Evolutionary conservation across 139 green algal genomes (phyloP).

Genomic region (Penium margaritaceum): DNA sequence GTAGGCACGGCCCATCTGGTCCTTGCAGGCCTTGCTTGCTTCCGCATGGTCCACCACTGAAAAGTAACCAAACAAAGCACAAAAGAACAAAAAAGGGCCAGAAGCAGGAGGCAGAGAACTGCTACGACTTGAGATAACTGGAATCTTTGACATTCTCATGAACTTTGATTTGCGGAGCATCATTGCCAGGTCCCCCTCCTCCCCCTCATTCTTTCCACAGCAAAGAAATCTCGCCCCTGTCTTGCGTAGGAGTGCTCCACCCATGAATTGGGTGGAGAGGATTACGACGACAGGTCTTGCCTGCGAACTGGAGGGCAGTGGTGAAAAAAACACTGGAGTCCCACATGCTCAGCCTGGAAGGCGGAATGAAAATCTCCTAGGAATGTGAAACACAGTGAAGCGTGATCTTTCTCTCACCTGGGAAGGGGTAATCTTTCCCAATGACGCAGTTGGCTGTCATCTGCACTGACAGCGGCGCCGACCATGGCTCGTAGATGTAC

Average conservation of each 20-base stretch:
- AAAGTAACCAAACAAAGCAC: not conserved
- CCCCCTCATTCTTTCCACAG: not conserved
- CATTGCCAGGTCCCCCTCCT: not conserved
- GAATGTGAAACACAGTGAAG: not conserved
- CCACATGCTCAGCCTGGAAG: not conserved
- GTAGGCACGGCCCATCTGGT: constrained; percentile 26
- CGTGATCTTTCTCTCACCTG: constrained; percentile 1
- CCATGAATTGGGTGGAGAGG: not conserved
- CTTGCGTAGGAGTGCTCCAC: not conserved
- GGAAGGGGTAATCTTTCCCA: constrained; percentile 80
- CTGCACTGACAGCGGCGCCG: constrained; percentile 75
- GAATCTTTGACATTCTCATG: not conserved
- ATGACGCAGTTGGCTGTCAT: constrained; percentile 74
- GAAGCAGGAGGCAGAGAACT: not conserved
- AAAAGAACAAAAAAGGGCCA: not conserved
- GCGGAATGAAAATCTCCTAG: not conserved
- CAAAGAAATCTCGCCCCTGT: not conserved
- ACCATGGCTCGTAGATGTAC: constrained; percentile 96
- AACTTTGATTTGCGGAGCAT: no score
- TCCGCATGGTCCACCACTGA: constrained; percentile 41
- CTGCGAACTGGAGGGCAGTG: not conserved
- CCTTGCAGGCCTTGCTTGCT: constrained; percentile 18
- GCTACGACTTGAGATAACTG: not conserved
- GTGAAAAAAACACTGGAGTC: not conserved
- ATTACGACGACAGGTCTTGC: not conserved